Percentiles rank a stretch among this genome's conserved stretches.
These are phyloP conservation scores for Sugiyamaella xylanicola DNA, from an alignment of 1,139 yeast genomes.

Conservation along the genomic window DNA sequence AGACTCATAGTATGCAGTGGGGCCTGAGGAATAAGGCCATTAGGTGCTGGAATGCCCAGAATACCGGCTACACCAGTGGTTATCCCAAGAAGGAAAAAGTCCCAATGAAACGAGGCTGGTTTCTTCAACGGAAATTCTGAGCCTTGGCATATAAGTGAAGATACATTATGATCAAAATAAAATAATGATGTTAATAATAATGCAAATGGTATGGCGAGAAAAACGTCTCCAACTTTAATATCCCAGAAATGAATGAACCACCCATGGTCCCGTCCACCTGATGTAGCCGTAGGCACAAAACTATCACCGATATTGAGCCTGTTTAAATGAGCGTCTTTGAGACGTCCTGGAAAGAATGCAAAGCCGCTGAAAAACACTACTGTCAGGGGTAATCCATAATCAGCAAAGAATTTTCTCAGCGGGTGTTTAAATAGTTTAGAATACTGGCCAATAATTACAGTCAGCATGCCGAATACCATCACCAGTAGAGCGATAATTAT, in stretches of 20 bases:
- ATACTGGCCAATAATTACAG: slow-evolving; percentile 59
- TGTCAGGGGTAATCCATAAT: slow-evolving; percentile 80
- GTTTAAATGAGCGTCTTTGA: slow-evolving; percentile 56
- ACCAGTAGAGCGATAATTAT: slow-evolving; percentile 71
- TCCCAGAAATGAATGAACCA: slow-evolving; percentile 85
- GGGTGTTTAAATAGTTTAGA: slow-evolving; percentile 62
- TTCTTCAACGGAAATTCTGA: slow-evolving; percentile 77
- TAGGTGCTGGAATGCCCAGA: slow-evolving; percentile 91
- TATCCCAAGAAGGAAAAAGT: slow-evolving; percentile 77
- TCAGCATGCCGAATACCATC: slow-evolving; percentile 71
- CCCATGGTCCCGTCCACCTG: slow-evolving; percentile 51
- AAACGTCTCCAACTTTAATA: slow-evolving; percentile 70
- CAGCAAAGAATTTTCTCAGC: slow-evolving; percentile 71
- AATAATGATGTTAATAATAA: slow-evolving; percentile 77
- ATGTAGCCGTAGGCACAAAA: slow-evolving; percentile 65
- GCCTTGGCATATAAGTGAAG: slow-evolving; percentile 88
- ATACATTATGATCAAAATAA: slow-evolving; percentile 93
- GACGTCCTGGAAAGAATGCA: slow-evolving; percentile 81
- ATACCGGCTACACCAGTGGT: slow-evolving; percentile 87
- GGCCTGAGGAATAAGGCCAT: slow-evolving; percentile 96
- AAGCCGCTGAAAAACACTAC: slow-evolving; percentile 92
- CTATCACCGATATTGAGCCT: slow-evolving; percentile 71
- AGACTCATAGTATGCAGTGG: slow-evolving; percentile 86
- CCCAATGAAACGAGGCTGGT: slow-evolving; percentile 93
- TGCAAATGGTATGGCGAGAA: slow-evolving; percentile 91